phyloP scores from a whole-genome alignment of 2,329 filamentous ascomycete genomes.

The Fusarium sp. region DNA sequence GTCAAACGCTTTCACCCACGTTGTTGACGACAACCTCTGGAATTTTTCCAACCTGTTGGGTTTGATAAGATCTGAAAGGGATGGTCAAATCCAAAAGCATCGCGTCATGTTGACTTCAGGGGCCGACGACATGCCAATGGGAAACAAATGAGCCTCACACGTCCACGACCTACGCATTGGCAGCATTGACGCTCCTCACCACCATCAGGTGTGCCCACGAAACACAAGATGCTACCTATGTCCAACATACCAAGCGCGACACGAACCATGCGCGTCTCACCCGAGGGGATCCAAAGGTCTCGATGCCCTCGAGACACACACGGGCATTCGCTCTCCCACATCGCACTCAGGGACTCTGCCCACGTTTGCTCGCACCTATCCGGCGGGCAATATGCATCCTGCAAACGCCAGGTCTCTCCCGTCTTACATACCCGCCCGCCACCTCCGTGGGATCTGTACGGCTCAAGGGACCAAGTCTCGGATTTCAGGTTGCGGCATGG shows the following conservation, averaged over 20 bases:
- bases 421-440: constrained; percentile 34
- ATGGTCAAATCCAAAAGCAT: not conserved
- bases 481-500: not conserved
- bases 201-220: not conserved
- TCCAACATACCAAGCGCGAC: constrained; percentile 18
- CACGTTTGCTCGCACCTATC: constrained; percentile 9
- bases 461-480: constrained; percentile 20
- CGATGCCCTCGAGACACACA: constrained; percentile 20
- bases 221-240: constrained; percentile 24
- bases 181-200: not conserved
- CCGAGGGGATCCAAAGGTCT: constrained; percentile 23
- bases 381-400: constrained; percentile 2
- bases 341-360: not conserved
- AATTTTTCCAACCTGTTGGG: constrained; percentile 27
- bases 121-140: not conserved
- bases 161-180: not conserved
- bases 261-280: constrained; percentile 36
- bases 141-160: constrained; percentile 1
- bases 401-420: constrained; percentile 32
- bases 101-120: constrained; percentile 26
- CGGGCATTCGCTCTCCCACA: not conserved
- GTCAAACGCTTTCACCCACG: constrained; percentile 15
- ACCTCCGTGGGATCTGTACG: constrained; percentile 13
- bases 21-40: constrained; percentile 1
- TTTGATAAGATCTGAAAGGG: not conserved